Evolutionary conservation across 1,284 basidiomycete species (phyloP), one percentile per base, ranked within the genome.

Genomic region (Pseudozyma tsukubaensis): DNA sequence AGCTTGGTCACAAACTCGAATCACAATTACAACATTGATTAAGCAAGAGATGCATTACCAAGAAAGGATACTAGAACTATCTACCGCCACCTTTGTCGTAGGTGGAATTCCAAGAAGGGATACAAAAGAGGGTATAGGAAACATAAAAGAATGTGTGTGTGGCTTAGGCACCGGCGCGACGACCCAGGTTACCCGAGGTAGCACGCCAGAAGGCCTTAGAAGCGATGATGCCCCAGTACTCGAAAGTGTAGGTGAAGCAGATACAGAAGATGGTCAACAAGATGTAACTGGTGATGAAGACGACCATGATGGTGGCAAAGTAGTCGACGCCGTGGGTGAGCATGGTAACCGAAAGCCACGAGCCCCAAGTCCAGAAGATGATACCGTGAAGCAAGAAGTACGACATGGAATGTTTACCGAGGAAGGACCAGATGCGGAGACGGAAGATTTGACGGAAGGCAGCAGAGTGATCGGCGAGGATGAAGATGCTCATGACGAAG

Each of bases 301-400:
- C 68, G 48, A 80, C 63, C 57, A 74, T 68, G 50, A 77, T 67
- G 1, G 79, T 64, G 19, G 69, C 60, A 60, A 73, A 79, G 70
- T 80, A 80, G 35, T 60, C 60, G 37, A 70, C 57, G 47, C 67
- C 65, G 9, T 19, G 13, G 4, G 59, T 66, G 35, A 79, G 52
- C 65, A 80, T 66, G n/a, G 53, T 64, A 12, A 80, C 60, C 48
- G 55, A 61, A 29, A 77, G 48, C 75, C 77, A 76, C 14, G 75
- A 59, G 45, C 77, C 75, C 77, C 77, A 79, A 13, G 71, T 69
- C 79, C 79, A 80, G 56, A 80, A 78, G 57, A 79, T 68, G 59
- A 80, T 68, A 43, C 77, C 79, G 72, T 74, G 79, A 29, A 70
- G 70, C 57, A 80, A 55, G 63, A 75, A 80, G 63, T 70, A 64